Evolutionary conservation across 2,329 filamentous ascomycete species (phyloP).

Genomic region (Penicillium paneum): DNA sequence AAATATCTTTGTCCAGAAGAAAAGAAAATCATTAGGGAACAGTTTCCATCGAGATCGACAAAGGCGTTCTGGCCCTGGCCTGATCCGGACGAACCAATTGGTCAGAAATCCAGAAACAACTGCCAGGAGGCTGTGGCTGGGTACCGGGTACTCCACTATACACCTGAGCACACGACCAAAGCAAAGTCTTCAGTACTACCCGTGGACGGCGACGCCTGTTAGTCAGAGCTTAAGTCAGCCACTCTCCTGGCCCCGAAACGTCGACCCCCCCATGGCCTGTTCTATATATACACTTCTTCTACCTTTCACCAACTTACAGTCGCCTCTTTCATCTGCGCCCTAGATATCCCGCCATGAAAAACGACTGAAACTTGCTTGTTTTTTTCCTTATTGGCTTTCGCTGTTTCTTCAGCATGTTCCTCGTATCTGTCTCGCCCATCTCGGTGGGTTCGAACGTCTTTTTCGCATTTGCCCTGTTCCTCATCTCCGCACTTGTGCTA

Average conservation of each 20-base stretch:
- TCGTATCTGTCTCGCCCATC: slow-evolving; percentile 33
- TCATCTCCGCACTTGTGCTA: slow-evolving; percentile 73
- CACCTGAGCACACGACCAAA: slow-evolving; percentile 1
- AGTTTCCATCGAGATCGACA: slow-evolving; percentile 12
- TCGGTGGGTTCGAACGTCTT: slow-evolving; percentile 79
- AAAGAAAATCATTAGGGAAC: background rate
- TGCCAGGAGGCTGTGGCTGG: background rate
- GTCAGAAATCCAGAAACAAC: background rate
- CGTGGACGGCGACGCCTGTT: background rate
- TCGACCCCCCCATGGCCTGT: slow-evolving; percentile 12
- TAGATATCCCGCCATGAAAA: slow-evolving; percentile 18
- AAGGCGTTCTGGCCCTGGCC: slow-evolving; percentile 16
- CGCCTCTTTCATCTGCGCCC: slow-evolving; percentile 8
- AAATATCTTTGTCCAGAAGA: background rate
- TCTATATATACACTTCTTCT: slow-evolving; percentile 14
- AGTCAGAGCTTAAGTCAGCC: slow-evolving; percentile 23
- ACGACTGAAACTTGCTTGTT: slow-evolving; percentile 8
- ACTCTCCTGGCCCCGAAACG: slow-evolving; percentile 21
- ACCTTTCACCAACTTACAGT: slow-evolving; percentile 5
- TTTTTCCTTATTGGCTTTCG: background rate
- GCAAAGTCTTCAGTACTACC: slow-evolving; percentile 3
- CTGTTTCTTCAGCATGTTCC: slow-evolving; percentile 26
- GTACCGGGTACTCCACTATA: slow-evolving; percentile 10
- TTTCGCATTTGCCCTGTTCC: slow-evolving; percentile 66
- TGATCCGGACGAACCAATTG: slow-evolving; percentile 19